These are phyloP conservation scores for Aspergillus incahuasiensis DNA, from an alignment of 495 filamentous ascomycete species.

Conservation along the genomic window DNA sequence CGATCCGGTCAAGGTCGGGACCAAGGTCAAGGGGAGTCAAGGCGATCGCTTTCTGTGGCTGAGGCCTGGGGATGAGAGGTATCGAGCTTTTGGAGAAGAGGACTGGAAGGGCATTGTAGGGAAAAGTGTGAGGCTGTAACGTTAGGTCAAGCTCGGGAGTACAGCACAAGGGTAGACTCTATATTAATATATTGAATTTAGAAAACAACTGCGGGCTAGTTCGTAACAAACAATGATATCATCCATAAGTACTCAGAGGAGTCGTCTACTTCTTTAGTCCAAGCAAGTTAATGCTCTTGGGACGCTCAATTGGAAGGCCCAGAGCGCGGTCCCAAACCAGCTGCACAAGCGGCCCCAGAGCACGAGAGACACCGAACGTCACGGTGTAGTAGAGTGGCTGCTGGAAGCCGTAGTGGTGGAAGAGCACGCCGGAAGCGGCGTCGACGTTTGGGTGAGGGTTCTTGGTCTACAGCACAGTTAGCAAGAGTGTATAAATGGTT, in stretches of 20 bases:
- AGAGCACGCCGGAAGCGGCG: conserved; percentile 83
- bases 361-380: conserved; percentile 90
- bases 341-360: conserved; percentile 86
- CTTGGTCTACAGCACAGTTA: conserved; percentile 61
- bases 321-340: conserved; percentile 94
- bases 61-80: conserved; percentile 45
- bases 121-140: conserved; percentile 47
- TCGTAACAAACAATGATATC: conserved; percentile 1
- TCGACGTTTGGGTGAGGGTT: conserved; percentile 98
- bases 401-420: conserved; percentile 95
- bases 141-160: not conserved
- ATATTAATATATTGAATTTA: conserved; percentile 5
- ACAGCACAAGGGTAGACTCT: not conserved
- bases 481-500: not conserved
- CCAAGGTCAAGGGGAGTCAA: conserved; percentile 46
- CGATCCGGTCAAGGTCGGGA: conserved; percentile 48
- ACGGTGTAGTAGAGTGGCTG: conserved; percentile 98
- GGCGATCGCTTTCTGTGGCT: conserved; percentile 54
- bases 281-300: conserved; percentile 91
- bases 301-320: conserved; percentile 94
- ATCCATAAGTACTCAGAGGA: not conserved
- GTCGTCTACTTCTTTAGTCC: conserved; percentile 56
- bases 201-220: not conserved
- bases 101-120: conserved; percentile 54
- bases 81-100: conserved; percentile 51